These are phyloP conservation scores for Aspergillus piperis DNA, from an alignment of 2,329 filamentous ascomycete species.

Conservation along the genomic window DNA sequence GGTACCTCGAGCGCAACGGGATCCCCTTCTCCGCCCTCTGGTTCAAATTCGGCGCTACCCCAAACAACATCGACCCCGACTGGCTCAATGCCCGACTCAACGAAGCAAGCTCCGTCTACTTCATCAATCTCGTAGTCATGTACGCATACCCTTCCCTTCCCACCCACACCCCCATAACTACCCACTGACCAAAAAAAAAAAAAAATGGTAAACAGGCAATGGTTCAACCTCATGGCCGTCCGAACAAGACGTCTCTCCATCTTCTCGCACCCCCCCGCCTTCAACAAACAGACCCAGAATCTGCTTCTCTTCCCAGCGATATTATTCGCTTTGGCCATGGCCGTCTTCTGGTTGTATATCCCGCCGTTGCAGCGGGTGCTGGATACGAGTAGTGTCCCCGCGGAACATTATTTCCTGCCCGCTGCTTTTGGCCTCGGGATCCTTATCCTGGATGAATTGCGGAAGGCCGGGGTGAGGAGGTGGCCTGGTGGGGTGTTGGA, in stretches of 20 bases:
- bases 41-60: slow-evolving; percentile 66
- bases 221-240: slow-evolving; percentile 72
- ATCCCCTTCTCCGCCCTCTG: slow-evolving; percentile 66
- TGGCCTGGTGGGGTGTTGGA: slow-evolving; percentile 61
- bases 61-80: slow-evolving; percentile 58
- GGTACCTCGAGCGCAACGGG: slow-evolving; percentile 61
- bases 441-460: slow-evolving; percentile 65
- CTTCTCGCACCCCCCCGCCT: slow-evolving; percentile 70
- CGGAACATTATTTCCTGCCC: slow-evolving; percentile 75
- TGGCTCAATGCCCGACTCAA: slow-evolving; percentile 54
- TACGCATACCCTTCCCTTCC: slow-evolving; percentile 27
- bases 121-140: slow-evolving; percentile 79
- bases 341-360: slow-evolving; percentile 70
- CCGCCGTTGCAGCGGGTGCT: slow-evolving; percentile 64
- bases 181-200: background rate
- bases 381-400: slow-evolving; percentile 63
- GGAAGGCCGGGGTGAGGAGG: slow-evolving; percentile 64
- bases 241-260: slow-evolving; percentile 67
- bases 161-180: background rate
- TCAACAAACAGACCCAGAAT: slow-evolving; percentile 67
- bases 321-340: slow-evolving; percentile 67
- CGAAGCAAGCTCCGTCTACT: slow-evolving; percentile 72
- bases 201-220: slow-evolving; percentile 52
- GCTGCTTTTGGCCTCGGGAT: slow-evolving; percentile 69
- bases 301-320: slow-evolving; percentile 70